Evolutionary conservation across 768 basidiomycete genomes (phyloP).

Genomic region (Russula lepida): DNA sequence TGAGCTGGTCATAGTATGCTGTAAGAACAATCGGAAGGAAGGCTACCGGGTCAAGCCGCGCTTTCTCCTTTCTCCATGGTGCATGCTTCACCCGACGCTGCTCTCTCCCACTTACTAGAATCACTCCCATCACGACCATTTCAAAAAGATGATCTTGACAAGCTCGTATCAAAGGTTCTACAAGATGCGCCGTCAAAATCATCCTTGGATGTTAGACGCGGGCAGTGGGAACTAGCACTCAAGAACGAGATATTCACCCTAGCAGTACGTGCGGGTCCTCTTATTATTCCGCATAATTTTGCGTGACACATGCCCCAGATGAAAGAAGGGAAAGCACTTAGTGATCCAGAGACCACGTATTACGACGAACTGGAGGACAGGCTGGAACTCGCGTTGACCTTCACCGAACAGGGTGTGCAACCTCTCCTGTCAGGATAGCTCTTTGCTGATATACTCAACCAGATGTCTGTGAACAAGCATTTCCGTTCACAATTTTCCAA

Average conservation of each 20-base stretch:
- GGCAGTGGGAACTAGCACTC: slow-evolving; percentile 67
- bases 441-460: slow-evolving; percentile 9
- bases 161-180: slow-evolving; percentile 14
- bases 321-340: slow-evolving; percentile 59
- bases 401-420: slow-evolving; percentile 65
- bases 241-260: slow-evolving; percentile 63
- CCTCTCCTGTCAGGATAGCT: background rate
- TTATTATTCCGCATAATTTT: background rate
- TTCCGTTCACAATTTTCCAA: slow-evolving; percentile 67
- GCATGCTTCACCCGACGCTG: slow-evolving; percentile 15
- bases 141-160: slow-evolving; percentile 13
- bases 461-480: slow-evolving; percentile 74
- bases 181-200: slow-evolving; percentile 11
- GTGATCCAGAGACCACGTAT: slow-evolving; percentile 44
- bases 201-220: slow-evolving; percentile 53
- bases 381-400: slow-evolving; percentile 66
- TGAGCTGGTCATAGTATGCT: background rate
- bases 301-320: slow-evolving; percentile 32
- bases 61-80: slow-evolving; percentile 6
- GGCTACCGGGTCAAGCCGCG: background rate
- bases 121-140: slow-evolving; percentile 10
- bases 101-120: slow-evolving; percentile 12
- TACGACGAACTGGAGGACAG: slow-evolving; percentile 51
- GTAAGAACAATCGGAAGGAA: background rate
- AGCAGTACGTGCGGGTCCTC: slow-evolving; percentile 39